Conservation (phyloP, 2,329 filamentous ascomycete genomes). For the Bipolaris gigantea region DNA sequence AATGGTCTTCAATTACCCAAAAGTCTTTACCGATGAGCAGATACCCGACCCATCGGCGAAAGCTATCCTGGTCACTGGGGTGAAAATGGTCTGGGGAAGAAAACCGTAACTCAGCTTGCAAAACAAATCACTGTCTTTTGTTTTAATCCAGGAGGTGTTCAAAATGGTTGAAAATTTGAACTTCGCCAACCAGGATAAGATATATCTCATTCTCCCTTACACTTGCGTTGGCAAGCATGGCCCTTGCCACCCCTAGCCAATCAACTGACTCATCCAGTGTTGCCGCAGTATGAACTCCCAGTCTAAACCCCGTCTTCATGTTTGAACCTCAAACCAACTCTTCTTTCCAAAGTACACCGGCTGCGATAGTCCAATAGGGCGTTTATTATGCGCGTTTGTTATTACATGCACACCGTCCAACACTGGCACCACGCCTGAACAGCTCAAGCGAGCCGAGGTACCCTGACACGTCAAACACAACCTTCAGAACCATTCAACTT, state of each 20-base stretch:
- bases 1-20: neutral
- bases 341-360: neutral
- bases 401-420: neutral
- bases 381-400: neutral
- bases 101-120: constrained; percentile 49
- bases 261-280: neutral
- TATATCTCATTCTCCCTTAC: neutral
- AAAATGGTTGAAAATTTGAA: neutral
- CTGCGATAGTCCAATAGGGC: neutral
- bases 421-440: no score
- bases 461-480: no score
- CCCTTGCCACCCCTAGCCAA: neutral
- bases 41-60: constrained; percentile 26
- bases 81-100: constrained; percentile 53
- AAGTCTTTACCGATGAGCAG: constrained; percentile 19
- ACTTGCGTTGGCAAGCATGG: neutral
- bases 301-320: neutral
- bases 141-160: neutral
- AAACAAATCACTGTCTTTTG: constrained; percentile 34
- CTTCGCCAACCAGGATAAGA: neutral
- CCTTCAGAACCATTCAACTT: no score
- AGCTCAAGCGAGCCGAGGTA: no score
- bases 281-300: neutral
- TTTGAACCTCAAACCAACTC: neutral
- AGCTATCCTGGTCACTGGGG: constrained; percentile 36